These are phyloP conservation scores for Aspergillus costaricaensis DNA, from an alignment of 2,329 filamentous ascomycete species.

Conservation along the genomic window DNA sequence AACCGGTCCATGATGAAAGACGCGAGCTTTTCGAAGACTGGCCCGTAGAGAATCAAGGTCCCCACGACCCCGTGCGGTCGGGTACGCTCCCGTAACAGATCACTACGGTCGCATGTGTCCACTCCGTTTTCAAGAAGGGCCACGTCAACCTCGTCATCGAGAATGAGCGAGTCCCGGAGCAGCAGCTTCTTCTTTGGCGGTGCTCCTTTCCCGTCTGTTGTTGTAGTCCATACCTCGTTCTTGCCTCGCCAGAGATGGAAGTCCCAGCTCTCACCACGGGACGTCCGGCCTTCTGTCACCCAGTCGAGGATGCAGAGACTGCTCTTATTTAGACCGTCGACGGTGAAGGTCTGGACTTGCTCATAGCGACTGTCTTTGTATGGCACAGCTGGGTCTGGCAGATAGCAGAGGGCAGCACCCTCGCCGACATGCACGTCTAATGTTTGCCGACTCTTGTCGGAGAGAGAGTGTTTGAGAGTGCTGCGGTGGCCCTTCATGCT, in stretches of 20 bases:
- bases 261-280: constrained; percentile 86
- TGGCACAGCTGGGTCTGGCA: constrained; percentile 92
- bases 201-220: not conserved
- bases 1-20: constrained; percentile 81
- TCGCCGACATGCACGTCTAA: constrained; percentile 52
- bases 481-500: constrained; percentile 32
- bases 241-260: constrained; percentile 76
- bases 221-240: constrained; percentile 69
- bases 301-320: constrained; percentile 84
- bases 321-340: constrained; percentile 49
- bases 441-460: constrained; percentile 50
- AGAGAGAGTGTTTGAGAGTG: constrained; percentile 40
- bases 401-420: constrained; percentile 59
- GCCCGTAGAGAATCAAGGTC: constrained; percentile 79
- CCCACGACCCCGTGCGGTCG: constrained; percentile 76
- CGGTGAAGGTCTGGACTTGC: constrained; percentile 76
- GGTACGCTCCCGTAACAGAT: constrained; percentile 60
- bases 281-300: constrained; percentile 85
- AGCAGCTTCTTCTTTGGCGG: constrained; percentile 61
- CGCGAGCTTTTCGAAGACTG: constrained; percentile 65
- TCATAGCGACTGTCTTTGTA: constrained; percentile 82
- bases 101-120: constrained; percentile 21
- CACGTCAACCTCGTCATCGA: constrained; percentile 58
- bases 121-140: constrained; percentile 35
- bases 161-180: constrained; percentile 79